Evolutionary conservation across 768 basidiomycete species (phyloP), one percentile per base, ranked within the genome.

Genomic region (Tricholoma terreum): DNA sequence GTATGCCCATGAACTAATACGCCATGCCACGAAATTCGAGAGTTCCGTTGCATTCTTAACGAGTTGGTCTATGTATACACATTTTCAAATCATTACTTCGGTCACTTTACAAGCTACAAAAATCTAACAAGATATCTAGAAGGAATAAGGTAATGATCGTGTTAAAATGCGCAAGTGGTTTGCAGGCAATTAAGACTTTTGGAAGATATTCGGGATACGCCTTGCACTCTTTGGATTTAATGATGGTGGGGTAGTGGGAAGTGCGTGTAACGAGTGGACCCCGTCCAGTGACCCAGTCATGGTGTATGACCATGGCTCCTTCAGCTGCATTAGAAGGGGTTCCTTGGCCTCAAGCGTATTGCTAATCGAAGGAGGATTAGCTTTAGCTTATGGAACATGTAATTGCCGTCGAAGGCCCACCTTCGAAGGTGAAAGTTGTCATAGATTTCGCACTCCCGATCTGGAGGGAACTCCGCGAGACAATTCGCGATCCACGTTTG

Each of bases 401-500:
- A 36, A 27, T 22, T 10, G 24, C 30, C 27, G n/a, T 17, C 6
- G 14, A n/a, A 27, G 19, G n/a, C 46, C 1, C 17, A 63, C 64
- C 64, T 63, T 34, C 45, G 54, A 6, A 17, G 35, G 36, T 63
- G 58, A 17, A 65, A 65, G 2, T 54, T 54, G 34, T 61, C 50
- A 22, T 58, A 42, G 4, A 59, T 30, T n/a, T 50, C n/a, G 11
- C 36, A 58, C 54, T 58, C 65, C 43, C 11, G 22, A 19, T 50
- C 34, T 33, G 51, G 58, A 43, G 57, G 62, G 55, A 57, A 67
- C 12, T 24, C 55, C n/a, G 55, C 55, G 17, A 75, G 56, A 17
- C 58, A 52, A 6, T 51, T 57, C 24, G 61, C 67, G 14, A 82
- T 62, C 80, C 80, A 82, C 9, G 67, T 59, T 27, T 71, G 71